Base-by-base conservation (phyloP, 208 protist species). In the Leishmania amazonensis region DNA sequence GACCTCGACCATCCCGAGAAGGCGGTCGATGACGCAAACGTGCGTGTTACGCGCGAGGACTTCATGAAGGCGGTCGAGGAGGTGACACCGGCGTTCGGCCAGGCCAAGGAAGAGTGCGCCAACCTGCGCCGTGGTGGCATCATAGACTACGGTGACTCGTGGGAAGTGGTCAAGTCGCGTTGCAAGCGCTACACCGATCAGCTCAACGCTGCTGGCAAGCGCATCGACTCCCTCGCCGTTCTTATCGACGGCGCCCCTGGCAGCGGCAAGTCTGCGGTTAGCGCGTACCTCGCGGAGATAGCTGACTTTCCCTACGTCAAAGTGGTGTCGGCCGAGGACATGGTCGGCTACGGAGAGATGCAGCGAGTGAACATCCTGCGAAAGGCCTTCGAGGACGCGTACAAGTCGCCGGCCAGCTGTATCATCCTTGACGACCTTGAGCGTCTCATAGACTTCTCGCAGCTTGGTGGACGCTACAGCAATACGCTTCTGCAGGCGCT, bases 351-450 rank as follows among this genome's bases (percentile, higher is more conserved):
- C 78, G 89, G 92, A 42, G 96, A 98, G 85, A 87, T 95, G 86
- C 91, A 95, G 86, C 96, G 95, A 64, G 91, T 94, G 45, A 97
- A 97, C 78, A 93, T 96, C 49, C 99, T 99, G 78, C 97, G 92
- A 53, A 99, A 99, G 85, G 93, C 98, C 19, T 99, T 99, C 88
- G 98, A 99, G 78, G 99, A 99, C 87, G 98, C 99, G 47, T 99
- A 99, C 92, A 99, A 99, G 89, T 99, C 99, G 21, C 89, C 97
- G 28, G 64, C 95, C 5, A 98, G 92, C 80, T 94, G 99, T 64
- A 98, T 99, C 70, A 97, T 99, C 42, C 87, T 99, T 35, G 99
- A 99, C 81, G 97, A 99, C 80, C 82, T 99, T 72, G 99, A 99
- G 93, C 93, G 96, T 28, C 88, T 99, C 40, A 96, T 98, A 79